These are phyloP conservation scores for Tricholoma furcatifolium DNA, from an alignment of 768 basidiomycete genomes.

Conservation along the genomic window DNA sequence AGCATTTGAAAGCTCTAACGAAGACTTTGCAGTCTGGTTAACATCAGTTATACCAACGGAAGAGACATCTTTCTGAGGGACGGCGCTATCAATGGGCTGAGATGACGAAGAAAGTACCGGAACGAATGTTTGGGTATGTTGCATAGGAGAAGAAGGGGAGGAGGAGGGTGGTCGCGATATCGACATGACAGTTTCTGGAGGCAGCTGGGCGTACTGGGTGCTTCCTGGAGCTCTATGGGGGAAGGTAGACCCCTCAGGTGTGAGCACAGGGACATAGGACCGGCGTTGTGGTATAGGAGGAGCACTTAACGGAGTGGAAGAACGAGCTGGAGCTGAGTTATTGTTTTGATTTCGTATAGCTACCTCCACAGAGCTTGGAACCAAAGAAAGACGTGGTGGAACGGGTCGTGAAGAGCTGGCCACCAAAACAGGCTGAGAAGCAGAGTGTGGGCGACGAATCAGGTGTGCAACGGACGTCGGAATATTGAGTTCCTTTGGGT, in stretches of 20 bases:
- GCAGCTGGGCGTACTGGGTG: neutral
- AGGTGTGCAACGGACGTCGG: conserved; percentile 3
- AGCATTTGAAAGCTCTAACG: neutral
- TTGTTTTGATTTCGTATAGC: neutral
- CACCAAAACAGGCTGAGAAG: conserved; percentile 2
- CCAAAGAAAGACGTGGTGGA: conserved; percentile 7
- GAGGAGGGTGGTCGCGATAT: neutral
- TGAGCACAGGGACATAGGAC: neutral
- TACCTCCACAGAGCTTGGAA: neutral
- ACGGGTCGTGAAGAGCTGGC: neutral
- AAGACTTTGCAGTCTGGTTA: neutral
- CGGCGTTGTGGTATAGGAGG: conserved; percentile 1
- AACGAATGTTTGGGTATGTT: neutral
- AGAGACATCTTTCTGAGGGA: neutral
- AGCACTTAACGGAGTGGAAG: conserved; percentile 9
- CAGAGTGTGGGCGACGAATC: neutral
- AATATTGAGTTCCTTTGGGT: neutral
- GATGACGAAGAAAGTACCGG: too few species aligned
- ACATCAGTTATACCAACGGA: too few species aligned
- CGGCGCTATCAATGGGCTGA: neutral
- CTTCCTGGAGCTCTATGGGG: neutral
- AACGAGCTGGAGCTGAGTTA: neutral
- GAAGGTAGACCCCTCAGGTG: neutral
- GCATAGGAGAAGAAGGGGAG: neutral
- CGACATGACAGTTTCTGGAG: neutral